phyloP scores from a whole-genome alignment of 2,329 filamentous ascomycete genomes.

The Fusarium incarnatum region DNA sequence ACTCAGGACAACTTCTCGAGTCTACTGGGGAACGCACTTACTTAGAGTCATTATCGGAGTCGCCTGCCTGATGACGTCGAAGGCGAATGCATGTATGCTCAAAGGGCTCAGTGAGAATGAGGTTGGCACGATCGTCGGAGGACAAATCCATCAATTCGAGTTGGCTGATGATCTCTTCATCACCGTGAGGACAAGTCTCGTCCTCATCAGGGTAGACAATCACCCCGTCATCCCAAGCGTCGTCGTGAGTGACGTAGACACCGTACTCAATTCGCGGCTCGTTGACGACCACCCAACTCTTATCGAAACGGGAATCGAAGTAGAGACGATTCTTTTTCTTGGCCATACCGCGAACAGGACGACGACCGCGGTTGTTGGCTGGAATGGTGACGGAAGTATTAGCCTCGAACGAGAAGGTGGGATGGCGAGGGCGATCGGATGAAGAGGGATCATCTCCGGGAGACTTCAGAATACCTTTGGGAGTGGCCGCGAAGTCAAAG shows the following conservation, averaged over 20 bases:
- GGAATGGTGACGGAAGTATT: neutral
- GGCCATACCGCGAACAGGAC: neutral
- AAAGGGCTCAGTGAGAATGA: neutral
- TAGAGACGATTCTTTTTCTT: neutral
- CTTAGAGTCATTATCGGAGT: neutral
- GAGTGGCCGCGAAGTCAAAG: neutral
- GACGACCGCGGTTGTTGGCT: neutral
- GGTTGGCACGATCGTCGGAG: neutral
- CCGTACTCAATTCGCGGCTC: neutral
- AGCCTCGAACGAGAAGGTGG: neutral
- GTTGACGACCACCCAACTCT: neutral
- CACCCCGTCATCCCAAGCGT: neutral
- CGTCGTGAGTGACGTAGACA: neutral
- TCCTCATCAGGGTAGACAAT: neutral
- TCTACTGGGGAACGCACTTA: neutral
- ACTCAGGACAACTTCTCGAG: neutral
- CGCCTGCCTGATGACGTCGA: neutral
- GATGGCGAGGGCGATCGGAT: neutral
- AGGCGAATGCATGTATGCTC: neutral
- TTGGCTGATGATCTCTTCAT: neutral
- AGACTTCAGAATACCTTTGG: neutral
- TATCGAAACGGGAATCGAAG: neutral
- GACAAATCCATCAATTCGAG: neutral
- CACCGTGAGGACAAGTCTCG: neutral
- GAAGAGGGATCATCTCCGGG: neutral